A percentile compares a stretch with the other conserved stretches of the same genome.
These are phyloP conservation scores for Cylindrodendrum hubeiense DNA, from an alignment of 2,329 filamentous ascomycete species.

Conservation along the genomic window DNA sequence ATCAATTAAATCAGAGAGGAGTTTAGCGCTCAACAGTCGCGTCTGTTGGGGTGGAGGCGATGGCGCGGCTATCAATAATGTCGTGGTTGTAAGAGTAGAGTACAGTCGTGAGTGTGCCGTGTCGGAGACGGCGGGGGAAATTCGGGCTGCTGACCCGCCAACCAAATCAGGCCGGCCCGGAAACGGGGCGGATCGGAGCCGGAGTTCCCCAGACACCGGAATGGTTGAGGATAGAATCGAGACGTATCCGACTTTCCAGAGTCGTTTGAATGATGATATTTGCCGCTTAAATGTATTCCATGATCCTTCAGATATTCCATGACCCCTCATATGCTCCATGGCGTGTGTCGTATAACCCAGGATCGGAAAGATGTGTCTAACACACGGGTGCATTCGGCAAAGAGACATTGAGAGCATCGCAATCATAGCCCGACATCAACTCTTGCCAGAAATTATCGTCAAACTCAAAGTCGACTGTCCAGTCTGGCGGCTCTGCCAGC, in stretches of 20 bases:
- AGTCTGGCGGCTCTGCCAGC: constrained; percentile 24
- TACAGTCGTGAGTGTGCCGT: neutral
- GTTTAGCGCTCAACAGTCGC: no score
- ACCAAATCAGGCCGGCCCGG: constrained; percentile 18
- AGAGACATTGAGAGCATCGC: constrained; percentile 22
- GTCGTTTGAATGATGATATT: neutral
- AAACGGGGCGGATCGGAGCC: neutral
- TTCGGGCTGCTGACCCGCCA: constrained; percentile 26
- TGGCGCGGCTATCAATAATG: neutral
- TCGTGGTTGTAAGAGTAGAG: neutral
- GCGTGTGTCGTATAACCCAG: neutral
- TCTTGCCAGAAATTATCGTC: constrained; percentile 48
- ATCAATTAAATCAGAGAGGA: neutral
- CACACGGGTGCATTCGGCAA: constrained; percentile 7
- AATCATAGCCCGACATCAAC: constrained; percentile 39
- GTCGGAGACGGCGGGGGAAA: constrained; percentile 22
- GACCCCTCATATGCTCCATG: neutral
- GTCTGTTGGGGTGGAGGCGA: neutral
- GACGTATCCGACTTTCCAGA: neutral
- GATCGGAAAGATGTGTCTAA: neutral
- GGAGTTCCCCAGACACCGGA: neutral
- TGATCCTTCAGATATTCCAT: neutral
- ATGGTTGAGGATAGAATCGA: neutral
- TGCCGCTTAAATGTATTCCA: neutral
- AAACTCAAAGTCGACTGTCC: constrained; percentile 41